Evolutionary conservation across 768 basidiomycete species (phyloP), one percentile per base, ranked within the genome.

Genomic region (Leccinum pellstonianum): DNA sequence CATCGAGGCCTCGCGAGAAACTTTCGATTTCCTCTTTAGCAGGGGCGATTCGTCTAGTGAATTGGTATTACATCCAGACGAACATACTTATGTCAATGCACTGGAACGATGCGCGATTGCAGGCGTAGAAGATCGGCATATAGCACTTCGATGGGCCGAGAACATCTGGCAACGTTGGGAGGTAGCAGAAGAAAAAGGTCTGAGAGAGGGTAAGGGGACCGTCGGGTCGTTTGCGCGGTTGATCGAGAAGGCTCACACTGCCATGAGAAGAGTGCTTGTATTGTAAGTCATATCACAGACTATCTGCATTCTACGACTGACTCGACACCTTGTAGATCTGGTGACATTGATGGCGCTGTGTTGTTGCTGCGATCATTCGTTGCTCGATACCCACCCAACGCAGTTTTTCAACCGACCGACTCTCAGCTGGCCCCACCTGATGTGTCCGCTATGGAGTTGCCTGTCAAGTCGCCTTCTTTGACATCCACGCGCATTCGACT

Each of bases 81-180:
- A 84, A 4, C 77, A 81, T 55, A 77, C 82, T 5, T 88, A 84
- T 65, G 75, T 88, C 19, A 82, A 88, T 55, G 84, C 87, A 0
- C 76, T 97, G 37, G 87, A 91, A 67, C 76, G 83, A 17, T 91
- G 90, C 61, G 80, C 81, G 1, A 60, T 65, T 11, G 75, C 78
- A 14, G 71, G 65, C 3, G 65, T 69, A 25, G 76, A 71, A 31
- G 85, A 91, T 54, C 74, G 83, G n/a, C 64, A 67, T 5, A 53
- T 77, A 3, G 86, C 83, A 5, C 60, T 79, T 29, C 66, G 66
- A 35, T 88, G 87, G 68, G 86, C 84, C 0, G 77, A 83, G 25
- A 80, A 82, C 46, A 58, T 91, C 5, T 95, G 93, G 90, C 68
- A 63, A 10, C 79, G 82, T 55, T 96, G 91, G 88, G 63, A 73